Percentiles rank a stretch among this genome's conserved stretches.
Evolutionary conservation across 768 basidiomycete species (phyloP).

Genomic region (Tulasnella sp.): DNA sequence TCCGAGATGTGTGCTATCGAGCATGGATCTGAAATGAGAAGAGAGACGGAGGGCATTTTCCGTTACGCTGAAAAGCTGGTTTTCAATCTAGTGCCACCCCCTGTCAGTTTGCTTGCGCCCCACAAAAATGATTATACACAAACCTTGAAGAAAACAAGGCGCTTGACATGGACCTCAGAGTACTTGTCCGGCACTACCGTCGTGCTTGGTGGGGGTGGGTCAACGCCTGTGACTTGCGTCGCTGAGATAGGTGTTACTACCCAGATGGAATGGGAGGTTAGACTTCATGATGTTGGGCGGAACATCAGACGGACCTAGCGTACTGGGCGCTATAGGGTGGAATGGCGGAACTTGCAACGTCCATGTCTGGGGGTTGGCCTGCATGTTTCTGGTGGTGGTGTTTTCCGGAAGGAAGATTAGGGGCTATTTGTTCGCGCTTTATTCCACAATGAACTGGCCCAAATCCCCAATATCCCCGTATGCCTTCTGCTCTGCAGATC

Average conservation of each 20-base stretch:
- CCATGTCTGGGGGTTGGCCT: neutral
- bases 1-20: neutral
- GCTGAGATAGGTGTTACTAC: neutral
- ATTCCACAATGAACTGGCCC: neutral
- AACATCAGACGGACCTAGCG: neutral
- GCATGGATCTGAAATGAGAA: neutral
- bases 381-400: neutral
- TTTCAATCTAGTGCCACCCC: neutral
- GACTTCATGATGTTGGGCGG: neutral
- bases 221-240: neutral
- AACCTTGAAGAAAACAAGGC: slow-evolving; percentile 1
- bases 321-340: neutral
- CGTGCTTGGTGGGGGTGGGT: neutral
- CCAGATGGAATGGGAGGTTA: neutral
- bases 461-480: neutral
- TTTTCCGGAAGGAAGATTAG: neutral
- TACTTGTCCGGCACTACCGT: neutral
- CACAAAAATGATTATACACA: neutral
- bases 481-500: neutral
- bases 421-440: slow-evolving; percentile 8
- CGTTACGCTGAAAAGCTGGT: neutral
- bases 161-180: neutral
- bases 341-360: neutral
- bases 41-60: slow-evolving; percentile 7
- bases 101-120: too few species aligned